phyloP scores from a whole-genome alignment of 176 grass and related monocot species.

The Aegilops speltoides region DNA sequence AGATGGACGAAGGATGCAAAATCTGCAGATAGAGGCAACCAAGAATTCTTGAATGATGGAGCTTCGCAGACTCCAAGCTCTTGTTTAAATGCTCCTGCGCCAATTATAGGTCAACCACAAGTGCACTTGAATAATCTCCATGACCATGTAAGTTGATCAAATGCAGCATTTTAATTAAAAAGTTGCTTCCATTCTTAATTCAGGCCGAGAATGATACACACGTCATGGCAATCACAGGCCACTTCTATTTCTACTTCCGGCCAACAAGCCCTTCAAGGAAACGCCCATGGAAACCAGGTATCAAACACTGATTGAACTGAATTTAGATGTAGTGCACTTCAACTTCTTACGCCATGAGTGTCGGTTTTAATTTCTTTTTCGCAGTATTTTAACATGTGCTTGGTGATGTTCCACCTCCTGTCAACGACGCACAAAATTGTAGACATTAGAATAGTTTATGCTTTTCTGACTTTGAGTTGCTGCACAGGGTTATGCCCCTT shows the following conservation, averaged over 20 bases:
- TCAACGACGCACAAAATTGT: not conserved
- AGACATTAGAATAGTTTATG: not conserved
- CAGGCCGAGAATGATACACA: not conserved
- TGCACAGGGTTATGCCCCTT: slow-evolving; percentile 51
- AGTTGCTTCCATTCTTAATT: not conserved
- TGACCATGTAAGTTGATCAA: slow-evolving; percentile 47
- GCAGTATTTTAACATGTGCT: not conserved
- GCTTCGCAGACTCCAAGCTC: slow-evolving; percentile 31
- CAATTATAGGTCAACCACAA: slow-evolving; percentile 48
- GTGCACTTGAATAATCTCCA: slow-evolving; percentile 36
- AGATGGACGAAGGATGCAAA: slow-evolving; percentile 84
- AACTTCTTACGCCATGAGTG: not conserved
- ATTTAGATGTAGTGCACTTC: not conserved
- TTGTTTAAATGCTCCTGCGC: slow-evolving; percentile 37
- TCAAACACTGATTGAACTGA: not conserved
- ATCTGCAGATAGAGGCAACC: slow-evolving; percentile 36
- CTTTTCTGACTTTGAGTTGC: slow-evolving; percentile 26
- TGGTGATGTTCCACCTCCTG: not conserved
- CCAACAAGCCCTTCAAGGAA: slow-evolving; percentile 50
- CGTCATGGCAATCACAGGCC: slow-evolving; percentile 41
- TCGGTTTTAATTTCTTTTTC: not conserved
- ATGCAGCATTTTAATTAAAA: not conserved
- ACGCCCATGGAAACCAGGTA: slow-evolving; percentile 58
- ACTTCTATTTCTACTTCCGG: slow-evolving; percentile 40
- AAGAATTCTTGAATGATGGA: slow-evolving; percentile 42